These are phyloP conservation scores for Mortierella sp. DNA, from an alignment of 371 early-diverging fungal species.

Conservation along the genomic window DNA sequence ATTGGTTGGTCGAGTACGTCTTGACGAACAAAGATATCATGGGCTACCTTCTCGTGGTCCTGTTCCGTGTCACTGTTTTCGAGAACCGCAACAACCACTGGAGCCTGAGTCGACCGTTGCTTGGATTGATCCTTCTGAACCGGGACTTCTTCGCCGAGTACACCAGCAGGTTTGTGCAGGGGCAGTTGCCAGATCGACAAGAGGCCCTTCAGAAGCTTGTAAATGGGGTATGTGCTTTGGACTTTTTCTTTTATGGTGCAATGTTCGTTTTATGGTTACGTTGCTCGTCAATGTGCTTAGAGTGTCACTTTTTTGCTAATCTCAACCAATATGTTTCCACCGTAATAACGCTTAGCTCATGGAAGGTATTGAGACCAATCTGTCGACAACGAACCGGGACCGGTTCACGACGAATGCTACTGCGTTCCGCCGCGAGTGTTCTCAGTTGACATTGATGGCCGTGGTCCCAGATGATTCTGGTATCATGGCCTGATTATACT, in stretches of 20 bases:
- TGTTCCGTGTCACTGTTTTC: slow-evolving; percentile 83
- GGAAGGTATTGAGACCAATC: slow-evolving; percentile 76
- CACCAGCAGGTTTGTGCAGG: slow-evolving; percentile 72
- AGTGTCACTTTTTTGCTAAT: too few relatives aligned
- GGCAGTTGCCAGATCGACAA: slow-evolving; percentile 81
- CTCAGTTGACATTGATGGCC: slow-evolving; percentile 43
- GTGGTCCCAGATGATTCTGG: slow-evolving; percentile 1
- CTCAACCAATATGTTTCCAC: too few relatives aligned
- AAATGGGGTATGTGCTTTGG: slow-evolving; percentile 26
- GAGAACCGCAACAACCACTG: slow-evolving; percentile 87
- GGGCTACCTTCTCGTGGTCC: slow-evolving; percentile 69
- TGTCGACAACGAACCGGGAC: slow-evolving; percentile 79
- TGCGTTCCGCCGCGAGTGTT: slow-evolving; percentile 73
- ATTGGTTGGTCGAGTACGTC: slow-evolving; percentile 71
- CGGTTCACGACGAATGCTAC: slow-evolving; percentile 84
- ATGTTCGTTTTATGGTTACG: too few relatives aligned
- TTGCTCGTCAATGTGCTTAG: too few relatives aligned
- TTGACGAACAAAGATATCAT: slow-evolving; percentile 69
- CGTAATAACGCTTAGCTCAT: slow-evolving; percentile 61
- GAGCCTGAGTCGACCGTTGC: slow-evolving; percentile 86
- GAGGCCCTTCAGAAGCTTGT: slow-evolving; percentile 75
- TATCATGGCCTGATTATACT: background rate
- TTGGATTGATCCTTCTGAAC: slow-evolving; percentile 82
- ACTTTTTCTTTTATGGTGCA: too few relatives aligned
- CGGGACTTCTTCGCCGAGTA: slow-evolving; percentile 77